Evolutionary conservation across 2,329 filamentous ascomycete genomes (phyloP), one percentile per base, ranked within the genome.

Genomic region (Ophiognomonia clavigignenti-juglandacearum): DNA sequence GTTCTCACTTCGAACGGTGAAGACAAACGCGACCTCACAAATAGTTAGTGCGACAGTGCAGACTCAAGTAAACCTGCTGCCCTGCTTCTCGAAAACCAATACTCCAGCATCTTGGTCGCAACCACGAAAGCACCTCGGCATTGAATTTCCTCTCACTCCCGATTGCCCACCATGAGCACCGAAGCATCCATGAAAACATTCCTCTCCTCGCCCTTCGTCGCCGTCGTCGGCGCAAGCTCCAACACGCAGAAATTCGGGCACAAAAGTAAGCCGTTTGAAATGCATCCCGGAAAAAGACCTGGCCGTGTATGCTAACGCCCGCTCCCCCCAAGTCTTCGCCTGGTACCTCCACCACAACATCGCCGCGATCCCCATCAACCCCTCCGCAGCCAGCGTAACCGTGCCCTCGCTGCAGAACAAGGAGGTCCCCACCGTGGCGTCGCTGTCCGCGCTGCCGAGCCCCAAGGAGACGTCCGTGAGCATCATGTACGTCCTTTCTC

Each of bases 191-290:
- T 89, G 38, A 82, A 81, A 53, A 75, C 76, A 11, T 96, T 96
- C 75, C 95, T 96, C 71, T 75, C 80, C 4, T 85, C 85, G 7
- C 80, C 85, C 22, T 74, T 78, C 55, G 96, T 92, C 64, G 91
- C 92, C 49, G 92, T 96, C 23, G 89, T 91, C 18, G 92, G 92
- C 58, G 92, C 92, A 31, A 92, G 86, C 63, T 87, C 86, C 43
- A 89, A 95, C 67, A 74, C 86, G 34, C 72, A 75, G 62, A 96
- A 96, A 66, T 96, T 86, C 61, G 92, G 93, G 20, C 86, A 96
- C 67, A 91, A 89, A 72, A 83, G 90, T 91, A 66, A 48, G 71
- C 60, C 19, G 6, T 11, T 19, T 2, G 13, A 5, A 13, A 4
- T 13, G 4, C 10, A 22, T 4, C 36, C 18, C 4, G 23, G 4